A percentile compares a stretch with the other conserved stretches of the same genome.
Evolutionary conservation across 2,329 filamentous ascomycete genomes (phyloP).

Genomic region (Xylaria sp.): DNA sequence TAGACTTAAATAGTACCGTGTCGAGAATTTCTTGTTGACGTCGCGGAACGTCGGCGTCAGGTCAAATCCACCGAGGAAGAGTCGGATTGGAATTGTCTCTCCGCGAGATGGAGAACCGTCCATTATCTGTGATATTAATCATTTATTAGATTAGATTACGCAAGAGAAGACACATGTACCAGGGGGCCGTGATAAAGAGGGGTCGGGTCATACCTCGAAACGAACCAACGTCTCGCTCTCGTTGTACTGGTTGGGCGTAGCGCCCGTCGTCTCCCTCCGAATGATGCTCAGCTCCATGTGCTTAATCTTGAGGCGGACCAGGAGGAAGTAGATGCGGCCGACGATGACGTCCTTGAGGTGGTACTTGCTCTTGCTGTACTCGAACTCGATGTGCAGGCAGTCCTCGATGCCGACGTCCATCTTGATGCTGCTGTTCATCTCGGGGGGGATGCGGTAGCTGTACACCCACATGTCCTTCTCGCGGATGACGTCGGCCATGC

Average conservation of each 20-base stretch:
- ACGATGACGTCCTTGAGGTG: conserved; percentile 99
- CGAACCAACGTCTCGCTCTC: conserved; percentile 98
- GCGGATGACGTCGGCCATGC: conserved; percentile 97
- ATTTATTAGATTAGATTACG: conserved; percentile 16
- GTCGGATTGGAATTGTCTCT: conserved; percentile 92
- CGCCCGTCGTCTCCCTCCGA: conserved; percentile 93
- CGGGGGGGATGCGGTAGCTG: conserved; percentile 95
- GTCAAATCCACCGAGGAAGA: conserved; percentile 98
- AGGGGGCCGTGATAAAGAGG: not conserved
- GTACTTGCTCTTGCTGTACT: conserved; percentile 99
- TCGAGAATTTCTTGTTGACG: conserved; percentile 99
- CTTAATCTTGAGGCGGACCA: conserved; percentile 98
- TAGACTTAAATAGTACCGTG: conserved; percentile 94
- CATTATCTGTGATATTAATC: conserved; percentile 78
- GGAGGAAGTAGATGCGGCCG: conserved; percentile 95
- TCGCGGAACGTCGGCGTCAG: conserved; percentile 98
- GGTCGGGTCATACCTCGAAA: conserved; percentile 76
- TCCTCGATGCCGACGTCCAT: conserved; percentile 99
- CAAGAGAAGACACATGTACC: conserved; percentile 2
- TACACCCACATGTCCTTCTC: conserved; percentile 99
- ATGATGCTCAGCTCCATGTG: conserved; percentile 99
- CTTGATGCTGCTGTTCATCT: conserved; percentile 99
- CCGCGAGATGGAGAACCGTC: conserved; percentile 97
- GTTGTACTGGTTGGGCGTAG: conserved; percentile 98
- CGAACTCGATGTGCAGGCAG: conserved; percentile 98